Percentiles rank a stretch among this genome's conserved stretches.
Conservation (phyloP, 805 yeast species). For the Kuraishia cidri region DNA sequence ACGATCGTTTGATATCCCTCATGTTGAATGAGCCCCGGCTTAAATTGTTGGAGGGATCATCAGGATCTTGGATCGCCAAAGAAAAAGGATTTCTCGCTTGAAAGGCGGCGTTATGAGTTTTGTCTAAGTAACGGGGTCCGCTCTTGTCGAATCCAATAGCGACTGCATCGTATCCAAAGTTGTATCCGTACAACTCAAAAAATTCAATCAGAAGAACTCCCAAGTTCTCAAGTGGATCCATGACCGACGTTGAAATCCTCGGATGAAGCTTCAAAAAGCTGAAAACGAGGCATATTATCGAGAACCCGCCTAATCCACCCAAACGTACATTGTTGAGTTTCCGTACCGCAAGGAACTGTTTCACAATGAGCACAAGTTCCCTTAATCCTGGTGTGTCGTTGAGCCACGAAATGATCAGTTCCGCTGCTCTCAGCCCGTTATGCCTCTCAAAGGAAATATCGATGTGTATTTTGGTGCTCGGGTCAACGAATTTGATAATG, state of each 20-base stretch:
- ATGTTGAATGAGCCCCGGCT: conserved; percentile 80
- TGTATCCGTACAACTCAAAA: conserved; percentile 84
- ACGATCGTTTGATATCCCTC: conserved; percentile 72
- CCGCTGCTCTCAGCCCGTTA: conserved; percentile 79
- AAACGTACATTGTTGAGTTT: conserved; percentile 77
- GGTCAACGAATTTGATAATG: conserved; percentile 83
- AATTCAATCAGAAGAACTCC: conserved; percentile 87
- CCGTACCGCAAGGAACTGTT: conserved; percentile 77
- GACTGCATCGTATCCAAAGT: conserved; percentile 77
- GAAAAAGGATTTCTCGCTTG: conserved; percentile 50
- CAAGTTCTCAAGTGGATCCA: conserved; percentile 62
- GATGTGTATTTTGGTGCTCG: conserved; percentile 58
- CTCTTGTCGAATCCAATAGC: conserved; percentile 54
- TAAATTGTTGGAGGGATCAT: conserved; percentile 75
- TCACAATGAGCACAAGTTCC: conserved; percentile 72
- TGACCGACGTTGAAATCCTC: conserved; percentile 54
- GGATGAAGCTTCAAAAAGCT: conserved; percentile 79
- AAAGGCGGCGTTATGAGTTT: conserved; percentile 25
- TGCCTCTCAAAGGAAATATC: conserved; percentile 86
- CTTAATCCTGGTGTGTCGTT: conserved; percentile 67
- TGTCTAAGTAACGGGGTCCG: conserved; percentile 54
- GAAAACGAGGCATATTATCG: conserved; percentile 81
- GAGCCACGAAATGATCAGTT: conserved; percentile 68
- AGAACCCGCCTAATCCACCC: conserved; percentile 93
- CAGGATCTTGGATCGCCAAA: conserved; percentile 82